A percentile compares a stretch with the other conserved stretches of the same genome.
These are phyloP conservation scores for Kwoniella bestiolae DNA, from an alignment of 768 basidiomycete genomes.

Conservation along the genomic window DNA sequence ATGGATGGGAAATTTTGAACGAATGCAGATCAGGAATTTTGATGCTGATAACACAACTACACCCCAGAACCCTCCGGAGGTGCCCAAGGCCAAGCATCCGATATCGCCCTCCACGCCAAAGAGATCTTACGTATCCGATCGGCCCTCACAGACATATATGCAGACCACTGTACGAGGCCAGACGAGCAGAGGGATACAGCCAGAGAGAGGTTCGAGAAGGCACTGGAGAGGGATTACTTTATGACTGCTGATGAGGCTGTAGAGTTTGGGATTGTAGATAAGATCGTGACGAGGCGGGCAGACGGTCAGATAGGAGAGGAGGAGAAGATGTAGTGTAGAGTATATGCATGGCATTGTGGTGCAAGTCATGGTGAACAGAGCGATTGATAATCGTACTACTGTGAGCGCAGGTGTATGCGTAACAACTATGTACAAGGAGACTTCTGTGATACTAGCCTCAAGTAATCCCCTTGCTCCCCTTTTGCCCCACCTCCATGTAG, in stretches of 20 bases:
- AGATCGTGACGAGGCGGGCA: slow-evolving; percentile 69
- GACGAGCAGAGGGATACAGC: slow-evolving; percentile 70
- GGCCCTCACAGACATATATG: slow-evolving; percentile 83
- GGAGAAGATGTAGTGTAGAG: slow-evolving; percentile 8
- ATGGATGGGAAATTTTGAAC: neutral
- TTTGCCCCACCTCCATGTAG: neutral
- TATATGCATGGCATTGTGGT: no score
- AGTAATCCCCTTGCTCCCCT: no score
- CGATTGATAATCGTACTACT: neutral
- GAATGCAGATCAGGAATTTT: no score
- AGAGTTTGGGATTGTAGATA: slow-evolving; percentile 90
- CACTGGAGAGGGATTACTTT: slow-evolving; percentile 92
- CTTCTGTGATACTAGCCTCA: no score
- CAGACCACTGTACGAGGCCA: slow-evolving; percentile 74
- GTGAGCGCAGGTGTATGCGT: no score
- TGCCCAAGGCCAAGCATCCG: slow-evolving; percentile 90
- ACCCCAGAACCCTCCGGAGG: slow-evolving; percentile 89
- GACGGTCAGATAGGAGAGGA: slow-evolving; percentile 20
- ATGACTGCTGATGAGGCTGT: slow-evolving; percentile 94
- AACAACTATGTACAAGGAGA: no score
- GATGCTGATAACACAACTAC: neutral
- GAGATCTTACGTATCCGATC: slow-evolving; percentile 90
- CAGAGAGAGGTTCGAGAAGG: slow-evolving; percentile 78
- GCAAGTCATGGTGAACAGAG: no score
- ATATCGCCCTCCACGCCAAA: slow-evolving; percentile 96